Base-by-base conservation (phyloP, 768 basidiomycete species). In the Suillus variegatus region DNA sequence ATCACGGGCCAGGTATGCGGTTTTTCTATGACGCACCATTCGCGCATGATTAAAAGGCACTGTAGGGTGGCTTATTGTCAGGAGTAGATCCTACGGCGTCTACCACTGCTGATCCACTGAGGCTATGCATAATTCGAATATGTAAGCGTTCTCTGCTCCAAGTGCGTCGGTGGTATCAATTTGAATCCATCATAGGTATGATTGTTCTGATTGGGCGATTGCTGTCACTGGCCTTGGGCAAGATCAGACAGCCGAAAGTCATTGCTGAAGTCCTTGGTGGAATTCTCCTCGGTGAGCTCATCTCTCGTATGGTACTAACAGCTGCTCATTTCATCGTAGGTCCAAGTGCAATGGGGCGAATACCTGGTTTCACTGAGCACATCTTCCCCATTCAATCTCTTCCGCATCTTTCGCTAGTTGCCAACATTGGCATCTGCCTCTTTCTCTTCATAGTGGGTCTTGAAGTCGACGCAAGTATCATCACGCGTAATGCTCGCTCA, bases 371-470 rank as follows among this genome's bases (percentile, higher is more conserved):
- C 78, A 89, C 94, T 0, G 54, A 89, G 49, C 89, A 91, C 73
- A 88, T 98, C 63, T 99, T 99, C 75, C 95, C 97, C 0, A 0
- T 77, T 0, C 76, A 74, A 0, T 95, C 94, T 0, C 71, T 85
- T 3, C 81, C 94, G 0, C 96, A 87, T 75, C 87, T 99, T 41
- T 89, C 87, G 47, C 89, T 99, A 40, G 88, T 91, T 36, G 93
- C 97, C 25, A 94, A 91, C 72, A 92, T 99, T 68, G 97, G 93
- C 1, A 83, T 94, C 13, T 89, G 88, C 68, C 86, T 95, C 54
- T 95, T 94, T 79, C 85, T 98, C 13, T 98, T 98, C 81, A 86
- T 97, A 66, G 90, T 98, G 43, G 97, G 97, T 0, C 87, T 97
- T n/a, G 92, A 94, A 79, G 95, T 97, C 65, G 97, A 99, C 68